Conservation (phyloP, 805 yeast species). For the Teunomyces aglyptinius region DNA sequence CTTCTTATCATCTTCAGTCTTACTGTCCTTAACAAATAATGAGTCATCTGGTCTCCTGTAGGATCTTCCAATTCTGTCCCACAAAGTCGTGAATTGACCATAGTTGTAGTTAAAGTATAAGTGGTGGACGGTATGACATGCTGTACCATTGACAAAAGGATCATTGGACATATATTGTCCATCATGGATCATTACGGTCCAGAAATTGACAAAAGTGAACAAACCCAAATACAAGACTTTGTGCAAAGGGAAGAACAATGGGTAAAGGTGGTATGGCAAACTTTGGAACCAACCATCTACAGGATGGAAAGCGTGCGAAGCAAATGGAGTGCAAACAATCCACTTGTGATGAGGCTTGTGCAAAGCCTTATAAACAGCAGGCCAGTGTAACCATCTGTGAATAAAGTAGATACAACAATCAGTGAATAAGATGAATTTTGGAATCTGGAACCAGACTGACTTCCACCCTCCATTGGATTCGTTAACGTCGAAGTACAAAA, state of each 20-base stretch:
- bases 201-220: constrained; percentile 89
- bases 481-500: constrained; percentile 63
- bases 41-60: constrained; percentile 91
- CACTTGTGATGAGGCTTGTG: constrained; percentile 99
- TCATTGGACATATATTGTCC: constrained; percentile 93
- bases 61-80: constrained; percentile 96
- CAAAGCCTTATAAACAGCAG: constrained; percentile 73
- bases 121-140: constrained; percentile 97
- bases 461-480: constrained; percentile 67
- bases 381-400: constrained; percentile 95
- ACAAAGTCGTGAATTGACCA: constrained; percentile 96
- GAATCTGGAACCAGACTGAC: constrained; percentile 64
- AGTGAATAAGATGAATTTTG: constrained; percentile 84
- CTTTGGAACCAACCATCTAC: constrained; percentile 94
- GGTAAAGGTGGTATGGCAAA: constrained; percentile 89
- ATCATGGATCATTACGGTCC: constrained; percentile 99
- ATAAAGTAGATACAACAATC: constrained; percentile 90
- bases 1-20: constrained; percentile 52
- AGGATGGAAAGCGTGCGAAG: constrained; percentile 98
- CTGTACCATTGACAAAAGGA: constrained; percentile 95
- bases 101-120: constrained; percentile 96
- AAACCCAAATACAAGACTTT: constrained; percentile 77
- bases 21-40: constrained; percentile 57
- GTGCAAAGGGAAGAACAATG: constrained; percentile 89
- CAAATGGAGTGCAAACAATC: constrained; percentile 98